A percentile compares a stretch with the other conserved stretches of the same genome.
Evolutionary conservation across 2,329 filamentous ascomycete genomes (phyloP).

Genomic region (Coleophoma crateriformis): DNA sequence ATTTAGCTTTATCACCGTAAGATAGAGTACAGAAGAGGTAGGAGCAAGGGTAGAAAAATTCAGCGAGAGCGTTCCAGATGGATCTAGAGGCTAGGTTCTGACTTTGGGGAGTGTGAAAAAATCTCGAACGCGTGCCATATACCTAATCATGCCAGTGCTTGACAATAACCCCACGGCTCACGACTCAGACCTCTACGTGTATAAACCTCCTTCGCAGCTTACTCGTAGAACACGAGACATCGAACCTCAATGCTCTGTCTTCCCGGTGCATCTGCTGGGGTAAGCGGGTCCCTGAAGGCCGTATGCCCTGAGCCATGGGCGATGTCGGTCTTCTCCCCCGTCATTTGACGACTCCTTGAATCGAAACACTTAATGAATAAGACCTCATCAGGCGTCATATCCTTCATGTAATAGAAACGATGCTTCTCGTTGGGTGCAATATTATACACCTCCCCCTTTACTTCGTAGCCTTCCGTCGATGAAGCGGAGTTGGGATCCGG

Average conservation of each 20-base stretch:
- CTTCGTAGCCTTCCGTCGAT: conserved; percentile 56
- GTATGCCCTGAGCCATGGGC: conserved; percentile 51
- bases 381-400: conserved; percentile 69
- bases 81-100: too few relatives aligned
- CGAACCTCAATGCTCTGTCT: conserved; percentile 85
- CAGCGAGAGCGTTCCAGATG: too few relatives aligned
- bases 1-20: too few relatives aligned
- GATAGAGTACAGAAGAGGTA: too few relatives aligned
- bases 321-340: conserved; percentile 30
- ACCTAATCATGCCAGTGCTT: too few relatives aligned
- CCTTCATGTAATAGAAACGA: conserved; percentile 60
- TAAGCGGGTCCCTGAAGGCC: conserved; percentile 71
- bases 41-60: too few relatives aligned
- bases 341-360: conserved; percentile 41
- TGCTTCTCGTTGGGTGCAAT: conserved; percentile 53
- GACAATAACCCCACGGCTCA: too few relatives aligned
- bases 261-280: conserved; percentile 58
- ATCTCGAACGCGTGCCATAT: too few relatives aligned
- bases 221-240: conserved; percentile 60
- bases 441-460: conserved; percentile 56
- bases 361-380: conserved; percentile 76
- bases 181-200: too few relatives aligned
- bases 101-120: too few relatives aligned
- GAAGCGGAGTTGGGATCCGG: conserved; percentile 38
- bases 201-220: neutral